Evolutionary conservation across 305 asterid species (phyloP), one percentile per base, ranked within the genome.

Genomic region (Fraxinus xanthoxyloides): DNA sequence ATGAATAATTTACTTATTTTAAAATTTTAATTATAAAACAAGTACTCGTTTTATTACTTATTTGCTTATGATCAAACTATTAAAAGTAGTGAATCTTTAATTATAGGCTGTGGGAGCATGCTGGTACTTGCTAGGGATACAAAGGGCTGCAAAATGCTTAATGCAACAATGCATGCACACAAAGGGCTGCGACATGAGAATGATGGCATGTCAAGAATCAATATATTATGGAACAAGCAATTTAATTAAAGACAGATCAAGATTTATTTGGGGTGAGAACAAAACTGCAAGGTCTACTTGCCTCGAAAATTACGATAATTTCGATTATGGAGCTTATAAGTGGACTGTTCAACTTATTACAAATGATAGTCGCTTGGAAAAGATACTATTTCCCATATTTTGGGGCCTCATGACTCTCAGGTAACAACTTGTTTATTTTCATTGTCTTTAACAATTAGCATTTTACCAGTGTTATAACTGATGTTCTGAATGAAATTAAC

Each of bases 381-480:
- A 97, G 82, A 87, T 97, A 28, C 79, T 97, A 63, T 93, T 97
- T 81, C 99, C 99, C 23, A 92, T 97, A 35, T 96, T 97, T 35
- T 96, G 99, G 99, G 99, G 98, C 76, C 98, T 97, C 59, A 97
- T 94, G 99, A 94, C 99, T 73, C 89, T 97, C 5, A 97, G 99
- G 99, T 94, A 85, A 3, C 0, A 4, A 0, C 3, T 12, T 46
- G 17, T 4, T 28, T 72, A 30, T 28, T 9, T 51, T 17, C 7
- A 36, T 59, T 72, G 3, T 1, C 36, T 26, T 7, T 4, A 34
- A 21, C 3, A 32, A 3, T 21, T 35, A 61, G 70, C 70, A 51
- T 48, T 81, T 30, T 30, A 54, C 21, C 13, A 72, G 34, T 31
- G 31, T 26, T 19, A 13, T 38, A 38, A 8, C 30, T 5, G 28